phyloP scores from a whole-genome alignment of 1,284 basidiomycete genomes.

The Austroboletus novae-zelandiae region DNA sequence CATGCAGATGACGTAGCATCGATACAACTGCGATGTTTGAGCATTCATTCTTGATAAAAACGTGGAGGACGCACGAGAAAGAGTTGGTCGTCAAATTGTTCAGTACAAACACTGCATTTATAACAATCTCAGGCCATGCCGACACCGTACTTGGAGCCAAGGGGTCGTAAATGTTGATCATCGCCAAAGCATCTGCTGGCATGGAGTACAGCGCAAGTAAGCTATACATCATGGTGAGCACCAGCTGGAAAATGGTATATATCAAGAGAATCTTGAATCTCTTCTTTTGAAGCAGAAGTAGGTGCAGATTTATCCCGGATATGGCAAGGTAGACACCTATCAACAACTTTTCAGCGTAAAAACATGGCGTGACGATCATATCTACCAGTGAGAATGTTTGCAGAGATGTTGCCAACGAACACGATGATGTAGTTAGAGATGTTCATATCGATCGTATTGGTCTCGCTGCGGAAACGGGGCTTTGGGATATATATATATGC shows the following conservation, averaged over 20 bases:
- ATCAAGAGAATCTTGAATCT: background rate
- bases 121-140: constrained; percentile 14
- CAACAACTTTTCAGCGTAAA: no score
- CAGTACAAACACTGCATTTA: constrained; percentile 14
- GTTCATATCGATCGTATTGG: no score
- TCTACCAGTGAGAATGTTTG: no score
- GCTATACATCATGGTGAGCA: constrained; percentile 20
- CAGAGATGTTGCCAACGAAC: no score
- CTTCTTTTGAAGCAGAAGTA: constrained; percentile 25
- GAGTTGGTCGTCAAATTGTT: constrained; percentile 23
- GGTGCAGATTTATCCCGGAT: constrained; percentile 10
- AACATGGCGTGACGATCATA: no score
- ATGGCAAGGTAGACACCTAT: constrained; percentile 21
- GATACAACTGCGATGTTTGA: background rate
- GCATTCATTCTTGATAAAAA: background rate
- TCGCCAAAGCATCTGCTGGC: constrained; percentile 12
- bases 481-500: no score
- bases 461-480: no score
- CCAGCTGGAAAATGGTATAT: constrained; percentile 14
- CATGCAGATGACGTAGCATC: constrained; percentile 21
- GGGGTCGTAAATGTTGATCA: constrained; percentile 15
- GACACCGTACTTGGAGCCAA: constrained; percentile 11
- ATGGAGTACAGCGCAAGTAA: constrained; percentile 13
- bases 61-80: constrained; percentile 7
- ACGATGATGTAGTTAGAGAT: no score